Percentiles rank a stretch among this genome's conserved stretches.
phyloP scores from a whole-genome alignment of 2,329 filamentous ascomycete species.

The Pestalotiopsis sp. region DNA sequence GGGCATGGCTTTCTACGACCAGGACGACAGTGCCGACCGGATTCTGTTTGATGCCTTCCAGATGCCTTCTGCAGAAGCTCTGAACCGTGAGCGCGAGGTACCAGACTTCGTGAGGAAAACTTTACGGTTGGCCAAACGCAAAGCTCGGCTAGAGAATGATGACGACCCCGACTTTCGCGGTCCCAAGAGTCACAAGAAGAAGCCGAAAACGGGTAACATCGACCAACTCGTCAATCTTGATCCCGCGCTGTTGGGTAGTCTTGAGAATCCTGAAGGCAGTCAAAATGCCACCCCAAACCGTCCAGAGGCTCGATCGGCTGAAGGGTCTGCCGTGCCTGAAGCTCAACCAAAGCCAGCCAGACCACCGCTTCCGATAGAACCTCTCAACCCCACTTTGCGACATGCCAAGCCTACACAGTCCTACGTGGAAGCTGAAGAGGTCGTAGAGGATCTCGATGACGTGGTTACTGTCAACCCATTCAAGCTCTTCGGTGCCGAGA shows the following conservation, averaged over 20 bases:
- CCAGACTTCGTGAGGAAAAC: slow-evolving; percentile 59
- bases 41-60: slow-evolving; percentile 64
- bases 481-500: slow-evolving; percentile 9
- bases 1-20: slow-evolving; percentile 64
- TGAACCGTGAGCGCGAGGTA: slow-evolving; percentile 47
- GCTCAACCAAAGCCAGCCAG: slow-evolving; percentile 20
- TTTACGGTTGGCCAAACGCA: slow-evolving; percentile 54
- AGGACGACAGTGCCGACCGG: slow-evolving; percentile 58
- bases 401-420: slow-evolving; percentile 55
- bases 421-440: slow-evolving; percentile 52
- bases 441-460: slow-evolving; percentile 47
- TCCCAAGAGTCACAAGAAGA: slow-evolving; percentile 45
- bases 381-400: slow-evolving; percentile 50
- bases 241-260: slow-evolving; percentile 49
- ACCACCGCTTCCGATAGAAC: slow-evolving; percentile 36
- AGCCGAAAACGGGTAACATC: slow-evolving; percentile 38
- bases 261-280: slow-evolving; percentile 22
- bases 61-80: slow-evolving; percentile 47
- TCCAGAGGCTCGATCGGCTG: slow-evolving; percentile 17
- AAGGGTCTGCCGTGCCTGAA: slow-evolving; percentile 2
- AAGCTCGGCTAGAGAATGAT: slow-evolving; percentile 54
- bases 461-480: slow-evolving; percentile 26
- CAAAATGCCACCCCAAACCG: slow-evolving; percentile 23
- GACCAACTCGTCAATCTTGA: slow-evolving; percentile 49
- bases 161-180: slow-evolving; percentile 56